Conservation (phyloP, 768 basidiomycete genomes). For the Trametes meyenii region DNA sequence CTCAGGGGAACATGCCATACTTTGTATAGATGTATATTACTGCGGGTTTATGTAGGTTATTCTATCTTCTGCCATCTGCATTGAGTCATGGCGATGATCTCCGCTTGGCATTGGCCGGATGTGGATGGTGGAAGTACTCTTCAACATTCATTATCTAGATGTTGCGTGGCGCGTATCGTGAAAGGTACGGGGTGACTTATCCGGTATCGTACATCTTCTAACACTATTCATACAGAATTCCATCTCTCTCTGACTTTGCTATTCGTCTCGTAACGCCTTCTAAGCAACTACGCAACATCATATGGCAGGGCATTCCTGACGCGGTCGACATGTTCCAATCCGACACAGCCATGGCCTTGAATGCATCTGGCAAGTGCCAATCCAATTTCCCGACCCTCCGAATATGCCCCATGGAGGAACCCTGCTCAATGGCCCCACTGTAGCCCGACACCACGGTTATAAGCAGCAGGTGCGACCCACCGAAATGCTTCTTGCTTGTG, state of each 20-base stretch:
- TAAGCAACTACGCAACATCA: constrained; percentile 16
- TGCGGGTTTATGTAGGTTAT: constrained; percentile 1
- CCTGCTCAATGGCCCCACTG: constrained; percentile 35
- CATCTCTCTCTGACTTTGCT: too few relatives aligned
- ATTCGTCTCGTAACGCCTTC: too few relatives aligned
- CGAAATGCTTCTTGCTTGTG: constrained; percentile 58
- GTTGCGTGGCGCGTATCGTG: background rate
- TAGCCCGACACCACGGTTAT: background rate
- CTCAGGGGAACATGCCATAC: constrained; percentile 56
- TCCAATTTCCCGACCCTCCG: constrained; percentile 51
- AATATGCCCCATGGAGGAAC: constrained; percentile 61
- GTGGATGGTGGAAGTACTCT: background rate
- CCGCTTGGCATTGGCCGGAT: too few relatives aligned
- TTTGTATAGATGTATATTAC: constrained; percentile 43
- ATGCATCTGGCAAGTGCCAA: constrained; percentile 47
- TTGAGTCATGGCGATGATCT: too few relatives aligned
- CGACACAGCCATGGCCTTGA: constrained; percentile 29
- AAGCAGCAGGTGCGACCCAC: constrained; percentile 39
- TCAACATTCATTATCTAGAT: background rate
- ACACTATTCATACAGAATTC: background rate
- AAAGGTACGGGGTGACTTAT: too few relatives aligned
- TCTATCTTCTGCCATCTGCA: background rate
- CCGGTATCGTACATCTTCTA: background rate
- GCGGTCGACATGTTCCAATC: constrained; percentile 31
- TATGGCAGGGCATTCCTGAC: constrained; percentile 41